Percentiles rank a stretch among this genome's conserved stretches.
Conservation (phyloP, 1,139 yeast genomes). For the Candida frijolesensis region DNA sequence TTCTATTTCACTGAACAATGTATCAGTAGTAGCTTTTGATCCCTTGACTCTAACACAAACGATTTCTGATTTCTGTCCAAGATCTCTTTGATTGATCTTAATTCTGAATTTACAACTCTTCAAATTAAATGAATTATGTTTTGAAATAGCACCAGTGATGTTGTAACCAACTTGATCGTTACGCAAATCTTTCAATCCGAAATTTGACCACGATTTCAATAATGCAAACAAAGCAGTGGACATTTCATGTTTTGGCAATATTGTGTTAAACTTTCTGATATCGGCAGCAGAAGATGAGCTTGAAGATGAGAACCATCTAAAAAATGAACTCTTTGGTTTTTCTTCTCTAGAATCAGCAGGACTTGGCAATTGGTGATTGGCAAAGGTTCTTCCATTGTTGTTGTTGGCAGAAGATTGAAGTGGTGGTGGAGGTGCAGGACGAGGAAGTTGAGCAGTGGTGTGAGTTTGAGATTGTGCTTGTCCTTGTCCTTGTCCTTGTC, state of each 20-base stretch:
- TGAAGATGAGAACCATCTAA: conserved; percentile 46
- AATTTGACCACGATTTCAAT: conserved; percentile 67
- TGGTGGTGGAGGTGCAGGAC: neutral
- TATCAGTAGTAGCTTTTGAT: conserved; percentile 42
- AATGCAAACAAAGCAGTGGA: conserved; percentile 65
- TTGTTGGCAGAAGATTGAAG: neutral
- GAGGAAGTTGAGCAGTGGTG: neutral
- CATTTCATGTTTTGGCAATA: conserved; percentile 57
- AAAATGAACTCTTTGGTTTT: conserved; percentile 33
- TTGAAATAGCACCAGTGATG: conserved; percentile 63
- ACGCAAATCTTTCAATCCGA: conserved; percentile 63
- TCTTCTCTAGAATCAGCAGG: conserved; percentile 42
- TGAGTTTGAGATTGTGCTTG: conserved; percentile 9
- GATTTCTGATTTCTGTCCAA: conserved; percentile 47
- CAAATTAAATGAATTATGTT: conserved; percentile 60
- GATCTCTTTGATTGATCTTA: conserved; percentile 43
- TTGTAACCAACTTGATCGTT: conserved; percentile 45
- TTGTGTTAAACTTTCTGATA: conserved; percentile 42
- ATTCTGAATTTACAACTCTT: conserved; percentile 68
- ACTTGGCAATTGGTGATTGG: conserved; percentile 33
- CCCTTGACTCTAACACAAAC: conserved; percentile 51
- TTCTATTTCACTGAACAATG: conserved; percentile 49
- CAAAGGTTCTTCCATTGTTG: neutral
- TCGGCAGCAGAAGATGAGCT: conserved; percentile 27
- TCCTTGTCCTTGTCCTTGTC: neutral